Percentiles rank a stretch among this genome's conserved stretches.
Evolutionary conservation across 2,329 filamentous ascomycete species (phyloP).

Genomic region (Colletotrichum neosansevieriae): DNA sequence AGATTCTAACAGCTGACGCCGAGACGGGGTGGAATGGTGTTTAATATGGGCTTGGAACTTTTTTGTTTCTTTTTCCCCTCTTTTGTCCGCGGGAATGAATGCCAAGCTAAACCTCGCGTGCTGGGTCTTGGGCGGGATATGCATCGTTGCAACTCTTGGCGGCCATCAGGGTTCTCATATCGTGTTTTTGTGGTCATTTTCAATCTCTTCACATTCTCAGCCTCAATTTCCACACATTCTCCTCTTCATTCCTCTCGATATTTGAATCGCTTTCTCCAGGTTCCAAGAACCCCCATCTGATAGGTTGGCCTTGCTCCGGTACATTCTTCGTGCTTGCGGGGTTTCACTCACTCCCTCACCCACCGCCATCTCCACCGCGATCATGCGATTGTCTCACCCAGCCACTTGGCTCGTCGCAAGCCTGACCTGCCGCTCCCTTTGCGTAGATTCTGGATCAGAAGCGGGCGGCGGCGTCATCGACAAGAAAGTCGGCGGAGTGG

Average conservation of each 20-base stretch:
- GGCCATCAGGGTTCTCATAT: constrained; percentile 37
- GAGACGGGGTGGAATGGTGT: neutral
- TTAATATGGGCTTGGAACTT: neutral
- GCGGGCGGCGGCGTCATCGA: neutral
- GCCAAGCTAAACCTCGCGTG: neutral
- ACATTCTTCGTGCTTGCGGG: neutral
- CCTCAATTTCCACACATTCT: neutral
- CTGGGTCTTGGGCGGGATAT: constrained; percentile 5
- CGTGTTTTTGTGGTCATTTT: neutral
- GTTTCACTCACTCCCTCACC: neutral
- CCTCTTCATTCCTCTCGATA: no score
- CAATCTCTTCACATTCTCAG: neutral
- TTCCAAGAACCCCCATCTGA: neutral
- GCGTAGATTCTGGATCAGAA: neutral
- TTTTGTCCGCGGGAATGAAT: no score
- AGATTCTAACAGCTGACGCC: constrained; percentile 60
- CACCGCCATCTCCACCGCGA: neutral
- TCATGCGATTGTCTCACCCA: constrained; percentile 19
- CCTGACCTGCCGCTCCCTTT: neutral
- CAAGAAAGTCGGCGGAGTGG: neutral
- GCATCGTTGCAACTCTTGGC: constrained; percentile 28
- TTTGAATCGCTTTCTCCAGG: neutral
- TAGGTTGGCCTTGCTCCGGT: neutral
- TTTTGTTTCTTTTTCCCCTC: neutral
- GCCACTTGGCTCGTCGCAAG: neutral